phyloP scores from a whole-genome alignment of 495 filamentous ascomycete genomes.

The Aspergillus heteromorphus region DNA sequence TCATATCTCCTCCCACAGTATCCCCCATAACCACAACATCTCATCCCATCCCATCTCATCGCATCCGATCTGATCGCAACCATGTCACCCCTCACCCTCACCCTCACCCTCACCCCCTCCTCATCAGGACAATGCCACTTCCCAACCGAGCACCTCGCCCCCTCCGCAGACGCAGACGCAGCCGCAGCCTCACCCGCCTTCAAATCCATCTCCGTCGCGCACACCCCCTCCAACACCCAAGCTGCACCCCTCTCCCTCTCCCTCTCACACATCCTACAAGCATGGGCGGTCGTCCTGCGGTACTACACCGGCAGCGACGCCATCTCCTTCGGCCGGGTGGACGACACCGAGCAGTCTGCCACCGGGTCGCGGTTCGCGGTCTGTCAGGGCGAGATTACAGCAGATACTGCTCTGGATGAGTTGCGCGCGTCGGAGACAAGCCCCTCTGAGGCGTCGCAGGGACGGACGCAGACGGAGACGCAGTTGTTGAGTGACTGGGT shows the following conservation, averaged over 20 bases:
- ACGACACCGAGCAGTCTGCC: slow-evolving; percentile 6
- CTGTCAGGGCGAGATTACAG: slow-evolving; percentile 10
- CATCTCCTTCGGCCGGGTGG: slow-evolving; percentile 38
- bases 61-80: too few species aligned
- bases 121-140: slow-evolving; percentile 10
- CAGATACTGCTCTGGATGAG: slow-evolving; percentile 1
- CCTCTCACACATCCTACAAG: slow-evolving; percentile 8
- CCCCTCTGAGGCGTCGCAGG: too few species aligned
- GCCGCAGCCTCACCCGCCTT: slow-evolving; percentile 4
- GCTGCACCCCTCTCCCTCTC: background rate
- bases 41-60: too few species aligned
- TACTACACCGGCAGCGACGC: slow-evolving; percentile 39
- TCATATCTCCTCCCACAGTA: too few species aligned
- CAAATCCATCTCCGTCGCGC: slow-evolving; percentile 8
- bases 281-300: slow-evolving; percentile 42
- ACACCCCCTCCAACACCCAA: background rate
- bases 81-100: too few species aligned
- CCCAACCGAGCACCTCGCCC: slow-evolving; percentile 12
- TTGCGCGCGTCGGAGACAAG: slow-evolving; percentile 1
- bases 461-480: background rate
- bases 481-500: slow-evolving; percentile 8
- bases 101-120: too few species aligned
- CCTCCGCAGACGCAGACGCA: too few species aligned
- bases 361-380: too few species aligned
- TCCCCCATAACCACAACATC: too few species aligned